phyloP scores from a whole-genome alignment of 2,329 filamentous ascomycete species.

The Chrysoporthe deuterocubensis region DNA sequence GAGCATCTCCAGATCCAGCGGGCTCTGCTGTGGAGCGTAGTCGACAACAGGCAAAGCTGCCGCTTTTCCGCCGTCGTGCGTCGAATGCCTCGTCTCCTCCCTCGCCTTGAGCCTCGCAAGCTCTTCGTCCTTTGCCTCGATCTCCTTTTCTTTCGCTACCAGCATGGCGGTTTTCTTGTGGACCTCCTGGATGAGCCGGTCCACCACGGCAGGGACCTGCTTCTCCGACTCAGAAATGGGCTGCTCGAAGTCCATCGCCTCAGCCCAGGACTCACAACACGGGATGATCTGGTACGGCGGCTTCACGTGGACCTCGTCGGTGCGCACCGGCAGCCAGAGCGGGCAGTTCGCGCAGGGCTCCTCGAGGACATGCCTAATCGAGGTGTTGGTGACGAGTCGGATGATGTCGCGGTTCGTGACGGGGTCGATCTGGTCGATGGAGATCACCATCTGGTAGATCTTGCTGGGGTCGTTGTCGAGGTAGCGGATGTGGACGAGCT shows the following conservation, averaged over 20 bases:
- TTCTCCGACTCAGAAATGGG: conserved; percentile 24
- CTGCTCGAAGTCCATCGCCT: conserved; percentile 16
- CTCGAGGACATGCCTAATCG: conserved; percentile 24
- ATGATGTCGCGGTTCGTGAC: conserved; percentile 10
- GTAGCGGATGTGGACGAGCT: conserved; percentile 20
- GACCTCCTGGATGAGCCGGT: conserved; percentile 14
- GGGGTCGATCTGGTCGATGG: conserved; percentile 10
- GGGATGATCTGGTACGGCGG: conserved; percentile 21
- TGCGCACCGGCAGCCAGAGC: conserved; percentile 24
- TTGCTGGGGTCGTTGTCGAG: conserved; percentile 21
- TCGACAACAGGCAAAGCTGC: too few relatives aligned
- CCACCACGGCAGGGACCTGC: conserved; percentile 19
- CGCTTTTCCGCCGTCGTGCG: too few relatives aligned
- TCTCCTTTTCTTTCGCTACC: conserved; percentile 16
- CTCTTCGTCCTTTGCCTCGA: conserved; percentile 17
- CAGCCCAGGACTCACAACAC: conserved; percentile 23
- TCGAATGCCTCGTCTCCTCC: not conserved
- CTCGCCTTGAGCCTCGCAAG: conserved; percentile 1
- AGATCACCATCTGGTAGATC: conserved; percentile 23
- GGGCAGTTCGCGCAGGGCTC: conserved; percentile 25
- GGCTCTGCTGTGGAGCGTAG: too few relatives aligned
- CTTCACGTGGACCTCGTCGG: not conserved
- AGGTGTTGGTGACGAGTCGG: conserved; percentile 25
- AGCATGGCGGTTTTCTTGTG: conserved; percentile 8
- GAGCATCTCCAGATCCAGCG: not conserved